phyloP scores from a whole-genome alignment of 129 eudicot genomes.

The Flaveria linearis region DNA sequence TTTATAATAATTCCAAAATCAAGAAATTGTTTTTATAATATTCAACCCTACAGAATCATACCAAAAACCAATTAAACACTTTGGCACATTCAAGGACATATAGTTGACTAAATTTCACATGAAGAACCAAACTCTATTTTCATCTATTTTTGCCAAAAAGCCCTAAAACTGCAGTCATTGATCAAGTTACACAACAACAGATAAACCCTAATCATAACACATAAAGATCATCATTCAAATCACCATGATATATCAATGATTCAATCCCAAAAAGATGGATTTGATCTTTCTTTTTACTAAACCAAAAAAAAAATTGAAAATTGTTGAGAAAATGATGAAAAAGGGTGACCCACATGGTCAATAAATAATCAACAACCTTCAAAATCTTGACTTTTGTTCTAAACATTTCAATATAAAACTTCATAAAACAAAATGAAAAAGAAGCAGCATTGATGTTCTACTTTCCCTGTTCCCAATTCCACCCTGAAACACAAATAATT shows the following conservation, averaged over 20 bases:
- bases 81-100: slow-evolving; percentile 2
- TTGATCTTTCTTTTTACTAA: slow-evolving; percentile 16
- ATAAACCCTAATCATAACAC: slow-evolving; percentile 26
- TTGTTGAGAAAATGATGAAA: slow-evolving; percentile 11
- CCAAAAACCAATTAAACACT: background rate
- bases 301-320: background rate
- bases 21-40: slow-evolving; percentile 16
- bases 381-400: slow-evolving; percentile 37
- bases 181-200: background rate
- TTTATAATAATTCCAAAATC: slow-evolving; percentile 26
- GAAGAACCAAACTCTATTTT: background rate
- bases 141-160: background rate
- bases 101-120: background rate
- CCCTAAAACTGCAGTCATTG: slow-evolving; percentile 17
- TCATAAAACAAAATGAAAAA: slow-evolving; percentile 6
- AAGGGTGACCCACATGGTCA: slow-evolving; percentile 40
- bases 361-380: slow-evolving; percentile 39
- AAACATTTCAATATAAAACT: slow-evolving; percentile 23
- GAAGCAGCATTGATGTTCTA: slow-evolving; percentile 41
- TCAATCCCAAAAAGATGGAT: slow-evolving; percentile 23
- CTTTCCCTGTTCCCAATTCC: slow-evolving; percentile 44
- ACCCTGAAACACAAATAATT: slow-evolving; percentile 27
- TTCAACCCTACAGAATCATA: slow-evolving; percentile 16
- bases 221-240: slow-evolving; percentile 31
- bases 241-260: slow-evolving; percentile 33